A percentile compares a stretch with the other conserved stretches of the same genome.
Evolutionary conservation across 495 filamentous ascomycete species (phyloP).

Genomic region (Amphirosellinia nigrospora): DNA sequence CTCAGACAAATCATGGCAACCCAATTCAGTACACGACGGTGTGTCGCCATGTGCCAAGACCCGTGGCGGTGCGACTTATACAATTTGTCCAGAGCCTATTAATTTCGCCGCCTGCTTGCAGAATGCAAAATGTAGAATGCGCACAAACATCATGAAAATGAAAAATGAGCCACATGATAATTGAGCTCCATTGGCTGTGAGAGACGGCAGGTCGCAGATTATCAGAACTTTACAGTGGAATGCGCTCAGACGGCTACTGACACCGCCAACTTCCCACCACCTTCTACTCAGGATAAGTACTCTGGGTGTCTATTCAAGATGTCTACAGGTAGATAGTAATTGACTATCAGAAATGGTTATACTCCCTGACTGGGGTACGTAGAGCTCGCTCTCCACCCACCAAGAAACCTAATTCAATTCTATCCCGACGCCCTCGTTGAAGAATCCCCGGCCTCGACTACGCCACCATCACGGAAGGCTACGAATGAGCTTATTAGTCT

Average conservation of each 20-base stretch:
- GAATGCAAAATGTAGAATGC: slow-evolving; percentile 17
- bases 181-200: not conserved
- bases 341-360: not conserved
- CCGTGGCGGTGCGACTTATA: slow-evolving; percentile 8
- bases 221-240: not conserved
- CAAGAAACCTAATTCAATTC: not conserved
- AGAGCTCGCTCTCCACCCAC: not conserved
- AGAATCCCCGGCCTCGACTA: not conserved
- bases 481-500: not conserved
- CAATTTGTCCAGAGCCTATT: not conserved
- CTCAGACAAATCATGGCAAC: slow-evolving; percentile 19
- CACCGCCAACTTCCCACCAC: too few species aligned
- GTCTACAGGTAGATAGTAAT: too few species aligned
- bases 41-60: slow-evolving; percentile 19
- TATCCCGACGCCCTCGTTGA: not conserved
- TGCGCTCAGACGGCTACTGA: not conserved
- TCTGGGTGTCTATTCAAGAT: too few species aligned
- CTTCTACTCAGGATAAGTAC: too few species aligned
- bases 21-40: slow-evolving; percentile 1
- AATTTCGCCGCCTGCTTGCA: not conserved
- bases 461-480: not conserved
- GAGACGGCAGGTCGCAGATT: slow-evolving; percentile 2
- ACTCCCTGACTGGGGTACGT: not conserved
- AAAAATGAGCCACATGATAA: not conserved
- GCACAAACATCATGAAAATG: slow-evolving; percentile 8